Conservation (phyloP, 768 basidiomycete genomes). For the Porphyrellus cyaneotinctus region DNA sequence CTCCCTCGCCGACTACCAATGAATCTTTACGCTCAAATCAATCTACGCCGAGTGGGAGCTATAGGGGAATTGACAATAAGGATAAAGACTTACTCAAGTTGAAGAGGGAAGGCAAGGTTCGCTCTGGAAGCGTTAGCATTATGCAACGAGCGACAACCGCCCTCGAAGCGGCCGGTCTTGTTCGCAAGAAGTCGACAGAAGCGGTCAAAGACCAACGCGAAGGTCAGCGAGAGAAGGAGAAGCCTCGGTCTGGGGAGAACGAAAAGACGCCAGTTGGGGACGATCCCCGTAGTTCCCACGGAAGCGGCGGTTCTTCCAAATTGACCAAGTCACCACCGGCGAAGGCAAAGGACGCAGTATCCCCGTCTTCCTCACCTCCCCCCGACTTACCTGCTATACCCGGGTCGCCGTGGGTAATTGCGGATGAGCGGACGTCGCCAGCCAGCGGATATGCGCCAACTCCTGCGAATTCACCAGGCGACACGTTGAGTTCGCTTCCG, state of each 20-base stretch:
- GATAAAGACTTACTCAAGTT: constrained; percentile 48
- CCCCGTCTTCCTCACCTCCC: constrained; percentile 49
- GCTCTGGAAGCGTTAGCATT: constrained; percentile 91
- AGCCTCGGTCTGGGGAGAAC: constrained; percentile 34
- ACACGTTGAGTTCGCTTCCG: constrained; percentile 48
- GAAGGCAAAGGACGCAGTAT: constrained; percentile 44
- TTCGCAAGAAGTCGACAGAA: constrained; percentile 78
- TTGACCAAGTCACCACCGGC: constrained; percentile 68
- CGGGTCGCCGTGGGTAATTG: constrained; percentile 74
- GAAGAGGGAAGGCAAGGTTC: constrained; percentile 53
- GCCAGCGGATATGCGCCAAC: constrained; percentile 37
- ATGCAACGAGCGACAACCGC: constrained; percentile 94
- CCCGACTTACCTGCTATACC: constrained; percentile 35
- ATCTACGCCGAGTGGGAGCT: constrained; percentile 61
- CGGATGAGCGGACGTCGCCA: constrained; percentile 42
- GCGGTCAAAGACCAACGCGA: constrained; percentile 63
- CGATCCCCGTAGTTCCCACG: constrained; percentile 64
- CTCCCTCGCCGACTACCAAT: constrained; percentile 52
- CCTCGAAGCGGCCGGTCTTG: constrained; percentile 78
- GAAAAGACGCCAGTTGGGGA: constrained; percentile 43
- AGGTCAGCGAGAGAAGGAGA: constrained; percentile 39
- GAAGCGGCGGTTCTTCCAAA: constrained; percentile 54
- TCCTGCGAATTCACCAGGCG: constrained; percentile 51
- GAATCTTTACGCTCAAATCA: constrained; percentile 57
- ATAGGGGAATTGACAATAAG: constrained; percentile 46